phyloP scores from a whole-genome alignment of 805 yeast species.

The Zygoascus bituminiphila region DNA sequence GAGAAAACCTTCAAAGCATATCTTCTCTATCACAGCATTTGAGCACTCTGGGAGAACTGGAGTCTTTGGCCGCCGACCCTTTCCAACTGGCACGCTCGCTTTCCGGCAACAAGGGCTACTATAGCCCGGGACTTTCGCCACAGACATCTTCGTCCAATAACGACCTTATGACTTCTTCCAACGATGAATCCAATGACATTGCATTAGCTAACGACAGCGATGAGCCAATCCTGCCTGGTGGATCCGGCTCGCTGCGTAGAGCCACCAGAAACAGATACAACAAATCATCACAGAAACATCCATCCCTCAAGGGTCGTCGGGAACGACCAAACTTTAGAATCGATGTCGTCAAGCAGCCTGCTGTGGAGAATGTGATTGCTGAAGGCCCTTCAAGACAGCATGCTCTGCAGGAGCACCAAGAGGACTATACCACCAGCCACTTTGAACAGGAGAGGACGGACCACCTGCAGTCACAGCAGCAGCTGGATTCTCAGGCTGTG shows the following conservation, averaged over 20 bases:
- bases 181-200: slow-evolving; percentile 2
- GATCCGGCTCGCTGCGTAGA: slow-evolving; percentile 19
- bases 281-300: slow-evolving; percentile 6
- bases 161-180: not conserved
- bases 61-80: slow-evolving; percentile 56
- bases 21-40: slow-evolving; percentile 53
- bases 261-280: slow-evolving; percentile 19
- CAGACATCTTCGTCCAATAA: not conserved
- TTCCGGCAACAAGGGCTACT: slow-evolving; percentile 29
- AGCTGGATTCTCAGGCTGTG: not conserved
- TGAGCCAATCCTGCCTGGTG: slow-evolving; percentile 18
- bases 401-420: too few species aligned
- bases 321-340: slow-evolving; percentile 1
- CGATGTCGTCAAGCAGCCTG: not conserved
- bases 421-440: not conserved
- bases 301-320: slow-evolving; percentile 3
- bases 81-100: slow-evolving; percentile 73
- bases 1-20: slow-evolving; percentile 21
- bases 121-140: not conserved
- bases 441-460: not conserved
- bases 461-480: not conserved
- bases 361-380: not conserved
- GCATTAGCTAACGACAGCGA: slow-evolving; percentile 17
- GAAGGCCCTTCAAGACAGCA: not conserved
- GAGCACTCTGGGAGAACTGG: slow-evolving; percentile 62